phyloP scores from a whole-genome alignment of 139 green algal genomes.

The Trebouxia sp. region DNA sequence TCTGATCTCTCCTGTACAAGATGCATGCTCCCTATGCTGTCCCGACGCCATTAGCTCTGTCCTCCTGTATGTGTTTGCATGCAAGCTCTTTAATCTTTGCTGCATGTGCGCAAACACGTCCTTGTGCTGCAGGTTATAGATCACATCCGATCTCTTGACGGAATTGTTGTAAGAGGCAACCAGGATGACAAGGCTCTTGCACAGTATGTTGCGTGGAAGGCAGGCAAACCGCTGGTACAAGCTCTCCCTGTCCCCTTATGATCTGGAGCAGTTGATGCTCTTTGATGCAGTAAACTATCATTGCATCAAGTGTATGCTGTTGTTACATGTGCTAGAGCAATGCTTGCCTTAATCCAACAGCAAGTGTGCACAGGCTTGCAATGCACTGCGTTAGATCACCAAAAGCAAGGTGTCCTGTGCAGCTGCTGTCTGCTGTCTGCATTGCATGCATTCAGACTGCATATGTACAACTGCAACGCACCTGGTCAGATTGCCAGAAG shows the following conservation, averaged over 20 bases:
- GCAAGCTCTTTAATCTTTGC: neutral
- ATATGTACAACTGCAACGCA: no score
- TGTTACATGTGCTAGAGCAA: neutral
- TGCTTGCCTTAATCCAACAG: neutral
- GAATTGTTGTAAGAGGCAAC: slow-evolving; percentile 54
- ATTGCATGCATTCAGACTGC: no score
- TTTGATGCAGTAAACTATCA: neutral
- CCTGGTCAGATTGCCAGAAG: no score
- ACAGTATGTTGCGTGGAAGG: slow-evolving; percentile 1
- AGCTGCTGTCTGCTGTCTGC: no score
- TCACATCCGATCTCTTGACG: slow-evolving; percentile 26
- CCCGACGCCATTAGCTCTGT: neutral
- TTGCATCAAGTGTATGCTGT: neutral
- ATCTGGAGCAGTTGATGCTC: no score
- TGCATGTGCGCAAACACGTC: neutral
- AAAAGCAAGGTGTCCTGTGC: no score
- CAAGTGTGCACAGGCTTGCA: no score
- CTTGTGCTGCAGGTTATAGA: slow-evolving; percentile 25
- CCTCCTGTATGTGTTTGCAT: neutral
- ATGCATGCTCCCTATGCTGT: neutral
- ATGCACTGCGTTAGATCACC: no score
- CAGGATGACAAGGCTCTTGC: slow-evolving; percentile 52
- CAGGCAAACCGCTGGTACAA: neutral
- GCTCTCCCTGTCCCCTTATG: neutral
- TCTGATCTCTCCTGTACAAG: neutral